Base-by-base conservation (phyloP, 352 stramenopile genomes). In the Phytopythium litorale region DNA sequence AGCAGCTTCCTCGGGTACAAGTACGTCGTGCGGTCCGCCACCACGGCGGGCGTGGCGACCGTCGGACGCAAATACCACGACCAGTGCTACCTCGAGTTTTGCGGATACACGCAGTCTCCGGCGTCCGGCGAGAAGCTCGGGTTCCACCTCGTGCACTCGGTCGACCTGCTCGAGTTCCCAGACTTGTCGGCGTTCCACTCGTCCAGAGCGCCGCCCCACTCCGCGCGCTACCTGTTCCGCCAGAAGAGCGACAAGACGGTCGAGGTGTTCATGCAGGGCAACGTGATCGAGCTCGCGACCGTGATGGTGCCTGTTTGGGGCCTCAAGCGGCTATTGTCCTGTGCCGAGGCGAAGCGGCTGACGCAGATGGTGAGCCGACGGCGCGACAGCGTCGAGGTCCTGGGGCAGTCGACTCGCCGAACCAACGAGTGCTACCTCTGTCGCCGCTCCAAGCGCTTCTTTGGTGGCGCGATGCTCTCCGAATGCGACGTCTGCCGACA, bases 1-100 rank as follows among this genome's bases (percentile, higher is more conserved):
- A 74, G 65, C 58, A 60, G 65, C 6, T 81, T 72, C 56, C 57
- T 85, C 9, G 76, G 76, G 25, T 82, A 77, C 71, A 81, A 81
- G 62, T 80, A 70, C 67, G 62, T 85, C 58, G 71, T 80, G 52
- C 73, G 70, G 30, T 58, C 52, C 6, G 38, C 52, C n/a, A 40
- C 50, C 25, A 70, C 62, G 15, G 52, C 50, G 7, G 56, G 61
- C 1, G 62, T 60, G 0, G 62, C 56, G 38, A 35, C 52, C 0
- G 63, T 64, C 19, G 23, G 68, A 35, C 63, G 53, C 11, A 51
- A n/a, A 38, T 71, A 73, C 33, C 62, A 73, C 16, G 72, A 83
- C 59, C 73, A 73, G 21, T 58, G 78, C 25, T 73, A 77, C 55
- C 72, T 83, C 48, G 75, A 83, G 62, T 75, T 58, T 57, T 70